Evolutionary conservation across 495 filamentous ascomycete species (phyloP), one percentile per base, ranked within the genome.

Genomic region (Melanomma pulvis-pyrius): DNA sequence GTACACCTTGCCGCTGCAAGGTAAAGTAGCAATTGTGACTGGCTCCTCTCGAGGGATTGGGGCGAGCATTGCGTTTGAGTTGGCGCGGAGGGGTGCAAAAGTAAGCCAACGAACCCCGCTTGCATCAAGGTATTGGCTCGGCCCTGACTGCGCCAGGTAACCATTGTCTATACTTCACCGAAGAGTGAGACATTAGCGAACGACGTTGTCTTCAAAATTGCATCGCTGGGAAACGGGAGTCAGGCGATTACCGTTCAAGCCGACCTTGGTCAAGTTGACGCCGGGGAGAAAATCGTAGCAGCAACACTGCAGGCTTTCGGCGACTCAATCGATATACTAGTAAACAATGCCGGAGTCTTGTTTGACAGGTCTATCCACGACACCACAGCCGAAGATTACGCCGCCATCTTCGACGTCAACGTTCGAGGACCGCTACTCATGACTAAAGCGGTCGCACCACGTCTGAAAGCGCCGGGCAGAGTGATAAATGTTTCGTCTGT

Each of bases 401-500:
- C 71, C 11, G 64, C 65, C 13, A 65, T 79, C 32, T 81, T 76
- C 65, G 70, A 79, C 61, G 51, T 79, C 32, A 83, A 83, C 60
- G 76, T 83, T 0, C 78, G 76, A 30, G 78, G 68, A 1, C 63
- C 73, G 2, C 56, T 78, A 9, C 68, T 83, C 50, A 74, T 83
- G 68, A 67, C 73, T 9, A 75, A 82, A 68, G 77, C 78, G 13
- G 77, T 78, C 11, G 65, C 83, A n/a, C 81, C 82, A 1, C 74
- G 83, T 58, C 69, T 86, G 21, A 77, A 74, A 25, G 25, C 57
- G 4, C 75, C 76, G 8, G 80, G 80, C 24, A 79, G 85, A 3
- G 82, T 87, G 62, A 82, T 87, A 69, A 86, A 84, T 72, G 76
- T 87, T 24, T 76, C 78, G 26, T 82, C 79, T 15, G 78, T 86